Base-by-base conservation (phyloP, 2,329 filamentous ascomycete species). In the Teratosphaeria viscida region DNA sequence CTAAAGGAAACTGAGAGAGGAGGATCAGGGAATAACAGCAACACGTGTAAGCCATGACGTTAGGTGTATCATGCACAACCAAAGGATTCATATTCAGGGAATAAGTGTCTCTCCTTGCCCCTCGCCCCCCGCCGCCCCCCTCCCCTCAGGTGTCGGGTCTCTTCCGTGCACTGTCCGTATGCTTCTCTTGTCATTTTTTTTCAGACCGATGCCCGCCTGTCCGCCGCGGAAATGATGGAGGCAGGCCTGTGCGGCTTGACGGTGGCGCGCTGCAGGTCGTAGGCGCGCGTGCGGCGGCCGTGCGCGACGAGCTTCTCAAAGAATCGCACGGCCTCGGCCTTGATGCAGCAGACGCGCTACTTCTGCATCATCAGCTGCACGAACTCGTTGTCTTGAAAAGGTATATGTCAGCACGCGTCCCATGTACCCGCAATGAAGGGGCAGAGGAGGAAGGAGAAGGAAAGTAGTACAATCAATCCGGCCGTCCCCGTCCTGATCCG, bases 401-500 rank as follows among this genome's bases (percentile, higher is more conserved):
- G 19, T 11, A 26, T 29, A 23, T 26, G 16, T n/a, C n/a, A 35
- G 26, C 5, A 37, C 27, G 7, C n/a, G 16, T 14, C n/a, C n/a
- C 11, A 12, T 14, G 8, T n/a, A 29, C n/a, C 23, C 27, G 12
- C 55, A 12, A n/a, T 29, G 26, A 43, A 54, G 43, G 58, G 23
- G 23, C 23, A 23, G 19, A 5, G 14, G 19, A 19, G 19, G 19
- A 19, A 19, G 19, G 1, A 23, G 14, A 43, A 16, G 53, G 26
- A 43, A 12, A 16, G 4, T 72, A 79, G 71, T 71, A 85, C 83
- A 86, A 72, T 86, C 83, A 71, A 86, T 86, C 63, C 79, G 77
- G 60, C 84, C 84, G 68, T 85, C 82, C 49, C 82, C 82, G 70
- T 86, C 81, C 76, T 83, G 80, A 68, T 86, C 84, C 64, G 83